These are phyloP conservation scores for Talaromyces funiculosus DNA, from an alignment of 2,329 filamentous ascomycete genomes.

Conservation along the genomic window DNA sequence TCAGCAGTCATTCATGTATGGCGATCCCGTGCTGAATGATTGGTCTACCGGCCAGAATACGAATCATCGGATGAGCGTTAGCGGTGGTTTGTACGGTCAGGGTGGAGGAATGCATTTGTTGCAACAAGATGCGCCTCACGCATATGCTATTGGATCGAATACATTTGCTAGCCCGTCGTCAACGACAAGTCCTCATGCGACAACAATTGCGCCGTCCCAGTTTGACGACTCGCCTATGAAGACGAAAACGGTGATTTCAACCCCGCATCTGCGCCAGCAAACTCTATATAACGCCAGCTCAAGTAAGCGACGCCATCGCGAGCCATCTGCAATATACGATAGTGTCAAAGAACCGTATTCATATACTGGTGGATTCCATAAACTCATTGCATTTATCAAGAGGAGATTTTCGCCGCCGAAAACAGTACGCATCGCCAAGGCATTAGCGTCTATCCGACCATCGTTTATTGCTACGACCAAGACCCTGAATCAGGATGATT, in stretches of 20 bases:
- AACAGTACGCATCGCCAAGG: slow-evolving; percentile 75
- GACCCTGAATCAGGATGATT: slow-evolving; percentile 78
- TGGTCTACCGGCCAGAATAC: slow-evolving; percentile 37
- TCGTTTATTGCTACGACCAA: slow-evolving; percentile 89
- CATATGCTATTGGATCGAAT: slow-evolving; percentile 55
- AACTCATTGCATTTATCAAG: slow-evolving; percentile 72
- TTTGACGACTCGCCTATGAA: slow-evolving; percentile 26
- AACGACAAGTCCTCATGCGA: slow-evolving; percentile 49
- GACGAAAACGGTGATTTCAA: slow-evolving; percentile 36
- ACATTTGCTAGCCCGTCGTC: slow-evolving; percentile 56
- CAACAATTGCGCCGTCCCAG: slow-evolving; percentile 32
- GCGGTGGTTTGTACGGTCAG: slow-evolving; percentile 30
- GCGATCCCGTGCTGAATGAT: slow-evolving; percentile 41
- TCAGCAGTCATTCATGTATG: slow-evolving; percentile 42
- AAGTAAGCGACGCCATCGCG: slow-evolving; percentile 52
- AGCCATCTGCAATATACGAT: slow-evolving; percentile 82
- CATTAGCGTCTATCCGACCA: slow-evolving; percentile 81
- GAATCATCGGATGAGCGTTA: slow-evolving; percentile 23
- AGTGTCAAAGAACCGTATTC: slow-evolving; percentile 86
- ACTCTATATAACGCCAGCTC: slow-evolving; percentile 21
- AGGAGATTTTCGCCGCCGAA: slow-evolving; percentile 72
- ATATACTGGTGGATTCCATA: slow-evolving; percentile 86
- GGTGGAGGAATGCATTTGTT: slow-evolving; percentile 37
- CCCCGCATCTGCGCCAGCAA: slow-evolving; percentile 40
- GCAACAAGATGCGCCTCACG: slow-evolving; percentile 45